phyloP scores from a whole-genome alignment of 106 monocot genomes.

The Agapanthus africanus region DNA sequence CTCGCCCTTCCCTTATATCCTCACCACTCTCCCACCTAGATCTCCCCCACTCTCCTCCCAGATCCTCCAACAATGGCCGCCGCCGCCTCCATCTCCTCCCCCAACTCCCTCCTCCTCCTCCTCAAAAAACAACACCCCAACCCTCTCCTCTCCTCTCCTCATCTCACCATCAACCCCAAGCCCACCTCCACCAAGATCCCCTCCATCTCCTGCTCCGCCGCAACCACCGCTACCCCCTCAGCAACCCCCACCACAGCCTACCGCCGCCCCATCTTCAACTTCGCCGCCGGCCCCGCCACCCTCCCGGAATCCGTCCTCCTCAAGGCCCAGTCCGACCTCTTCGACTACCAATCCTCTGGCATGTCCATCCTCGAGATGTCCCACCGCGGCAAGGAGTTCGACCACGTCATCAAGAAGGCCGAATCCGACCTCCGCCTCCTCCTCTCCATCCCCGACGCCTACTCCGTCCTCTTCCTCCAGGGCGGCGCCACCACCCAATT shows the following conservation, averaged over 20 bases:
- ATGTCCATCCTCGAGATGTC: conserved; percentile 98
- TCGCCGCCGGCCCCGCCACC: conserved; percentile 92
- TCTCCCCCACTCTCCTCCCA: too few relatives aligned
- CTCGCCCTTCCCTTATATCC: too few relatives aligned
- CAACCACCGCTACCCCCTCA: conserved; percentile 18
- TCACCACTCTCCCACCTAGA: too few relatives aligned
- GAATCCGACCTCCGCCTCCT: conserved; percentile 77
- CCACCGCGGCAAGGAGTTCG: conserved; percentile 93
- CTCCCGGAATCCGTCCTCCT: conserved; percentile 81
- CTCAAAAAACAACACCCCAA: too few relatives aligned
- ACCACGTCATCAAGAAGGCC: conserved; percentile 81
- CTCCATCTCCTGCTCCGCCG: too few relatives aligned
- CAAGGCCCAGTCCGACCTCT: conserved; percentile 77
- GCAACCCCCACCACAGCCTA: conserved; percentile 9
- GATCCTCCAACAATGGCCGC: too few relatives aligned
- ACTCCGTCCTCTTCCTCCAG: conserved; percentile 83
- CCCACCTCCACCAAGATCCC: too few relatives aligned
- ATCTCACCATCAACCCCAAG: too few relatives aligned
- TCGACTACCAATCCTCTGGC: conserved; percentile 65
- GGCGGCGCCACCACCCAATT: conserved; percentile 98
- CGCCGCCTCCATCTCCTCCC: too few relatives aligned
- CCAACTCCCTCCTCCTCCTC: too few relatives aligned
- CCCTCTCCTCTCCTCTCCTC: too few relatives aligned
- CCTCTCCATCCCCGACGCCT: conserved; percentile 60
- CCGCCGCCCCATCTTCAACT: conserved; percentile 58